These are phyloP conservation scores for Allomyces arbusculus DNA, from an alignment of 192 early-diverging fungal species.

Conservation along the genomic window DNA sequence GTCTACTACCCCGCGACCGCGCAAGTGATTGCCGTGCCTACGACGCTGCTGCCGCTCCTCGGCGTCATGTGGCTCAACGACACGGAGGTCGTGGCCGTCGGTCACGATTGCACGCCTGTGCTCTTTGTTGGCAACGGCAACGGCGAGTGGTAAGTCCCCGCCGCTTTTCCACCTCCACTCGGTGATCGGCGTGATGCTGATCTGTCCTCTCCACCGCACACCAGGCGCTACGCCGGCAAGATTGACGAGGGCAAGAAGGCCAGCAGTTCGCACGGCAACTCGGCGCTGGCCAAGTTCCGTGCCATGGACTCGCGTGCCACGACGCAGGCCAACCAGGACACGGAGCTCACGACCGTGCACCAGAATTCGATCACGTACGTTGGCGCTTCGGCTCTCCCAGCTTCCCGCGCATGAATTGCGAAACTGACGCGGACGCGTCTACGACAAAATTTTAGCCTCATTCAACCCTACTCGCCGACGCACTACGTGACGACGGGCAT, in stretches of 20 bases:
- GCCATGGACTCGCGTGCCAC: slow-evolving; percentile 79
- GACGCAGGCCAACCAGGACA: slow-evolving; percentile 29
- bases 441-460: too few species aligned
- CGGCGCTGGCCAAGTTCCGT: slow-evolving; percentile 65
- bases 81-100: slow-evolving; percentile 58
- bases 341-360: slow-evolving; percentile 61
- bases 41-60: slow-evolving; percentile 49
- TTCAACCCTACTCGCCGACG: slow-evolving; percentile 10
- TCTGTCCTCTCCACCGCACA: neutral
- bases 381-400: slow-evolving; percentile 27
- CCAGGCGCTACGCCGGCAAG: slow-evolving; percentile 33
- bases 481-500: slow-evolving; percentile 58
- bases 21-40: slow-evolving; percentile 35
- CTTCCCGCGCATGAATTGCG: slow-evolving; percentile 13
- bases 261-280: slow-evolving; percentile 26
- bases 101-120: slow-evolving; percentile 84
- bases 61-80: slow-evolving; percentile 60
- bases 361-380: slow-evolving; percentile 89
- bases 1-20: slow-evolving; percentile 46
- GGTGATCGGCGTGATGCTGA: slow-evolving; percentile 11
- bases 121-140: slow-evolving; percentile 42
- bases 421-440: too few species aligned
- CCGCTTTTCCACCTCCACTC: neutral
- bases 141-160: slow-evolving; percentile 28
- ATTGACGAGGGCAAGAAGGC: slow-evolving; percentile 62